These are phyloP conservation scores for Yamadazyma triangularis DNA, from an alignment of 1,139 yeast species.

Conservation along the genomic window DNA sequence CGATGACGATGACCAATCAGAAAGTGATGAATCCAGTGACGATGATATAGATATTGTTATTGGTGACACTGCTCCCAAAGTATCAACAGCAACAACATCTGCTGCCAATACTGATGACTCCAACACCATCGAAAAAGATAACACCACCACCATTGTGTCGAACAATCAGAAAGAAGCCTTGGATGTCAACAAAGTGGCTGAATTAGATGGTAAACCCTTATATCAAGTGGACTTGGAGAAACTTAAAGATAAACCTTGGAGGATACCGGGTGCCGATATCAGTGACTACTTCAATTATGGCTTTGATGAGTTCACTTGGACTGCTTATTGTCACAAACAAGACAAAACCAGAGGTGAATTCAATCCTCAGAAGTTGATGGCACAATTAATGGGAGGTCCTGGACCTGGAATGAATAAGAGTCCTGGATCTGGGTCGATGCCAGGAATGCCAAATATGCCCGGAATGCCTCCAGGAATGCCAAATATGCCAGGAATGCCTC, in stretches of 20 bases:
- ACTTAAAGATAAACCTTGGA: conserved; percentile 93
- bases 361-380: conserved; percentile 56
- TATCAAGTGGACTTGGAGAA: conserved; percentile 81
- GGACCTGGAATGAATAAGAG: too few relatives aligned
- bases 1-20: conserved; percentile 29
- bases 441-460: conserved; percentile 10
- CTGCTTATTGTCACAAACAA: conserved; percentile 85
- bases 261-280: conserved; percentile 93
- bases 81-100: conserved; percentile 18
- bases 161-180: conserved; percentile 41
- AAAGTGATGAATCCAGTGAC: conserved; percentile 36
- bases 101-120: conserved; percentile 45
- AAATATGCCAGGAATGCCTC: conserved; percentile 7
- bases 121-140: conserved; percentile 6
- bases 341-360: conserved; percentile 77
- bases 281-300: conserved; percentile 96
- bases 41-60: conserved; percentile 43
- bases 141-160: conserved; percentile 32
- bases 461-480: conserved; percentile 12
- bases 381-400: conserved; percentile 32
- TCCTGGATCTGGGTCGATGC: conserved; percentile 3
- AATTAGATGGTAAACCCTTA: conserved; percentile 76
- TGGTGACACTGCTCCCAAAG: conserved; percentile 21
- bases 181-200: conserved; percentile 76
- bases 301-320: conserved; percentile 95